A percentile compares a stretch with the other conserved stretches of the same genome.
phyloP scores from a whole-genome alignment of 176 grass and related monocot species.

The Cenchrus fungigraminus region DNA sequence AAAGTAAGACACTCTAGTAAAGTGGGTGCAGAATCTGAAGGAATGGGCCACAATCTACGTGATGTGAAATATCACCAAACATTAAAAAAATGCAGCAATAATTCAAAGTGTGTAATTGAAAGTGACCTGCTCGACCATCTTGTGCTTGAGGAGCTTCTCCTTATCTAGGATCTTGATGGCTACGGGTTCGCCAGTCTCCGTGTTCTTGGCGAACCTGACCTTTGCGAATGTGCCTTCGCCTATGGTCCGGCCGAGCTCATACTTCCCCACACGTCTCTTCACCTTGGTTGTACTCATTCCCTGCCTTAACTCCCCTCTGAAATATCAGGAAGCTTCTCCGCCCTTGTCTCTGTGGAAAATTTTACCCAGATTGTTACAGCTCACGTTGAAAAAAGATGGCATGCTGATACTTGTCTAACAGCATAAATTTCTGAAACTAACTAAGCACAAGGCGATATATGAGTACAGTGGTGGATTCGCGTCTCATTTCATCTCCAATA shows the following conservation, averaged over 20 bases:
- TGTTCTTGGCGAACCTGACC: conserved; percentile 83
- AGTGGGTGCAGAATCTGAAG: not conserved
- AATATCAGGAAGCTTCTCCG: conserved; percentile 9
- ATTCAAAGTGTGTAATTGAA: conserved; percentile 23
- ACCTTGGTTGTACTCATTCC: conserved; percentile 79
- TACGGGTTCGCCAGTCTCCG: conserved; percentile 64
- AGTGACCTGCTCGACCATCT: conserved; percentile 90
- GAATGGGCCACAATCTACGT: not conserved
- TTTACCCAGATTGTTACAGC: not conserved
- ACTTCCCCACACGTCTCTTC: conserved; percentile 96
- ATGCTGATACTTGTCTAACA: not conserved
- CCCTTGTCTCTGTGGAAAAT: conserved; percentile 24
- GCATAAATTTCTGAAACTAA: not conserved
- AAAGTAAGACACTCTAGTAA: not conserved
- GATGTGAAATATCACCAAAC: conserved; percentile 43
- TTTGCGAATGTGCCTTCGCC: conserved; percentile 95
- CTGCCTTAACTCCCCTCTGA: conserved; percentile 12
- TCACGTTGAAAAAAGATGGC: not conserved
- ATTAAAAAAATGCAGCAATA: conserved; percentile 25
- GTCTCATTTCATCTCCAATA: not conserved
- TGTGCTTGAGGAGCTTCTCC: conserved; percentile 96
- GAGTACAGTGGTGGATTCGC: not conserved
- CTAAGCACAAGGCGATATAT: not conserved
- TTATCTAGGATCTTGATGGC: conserved; percentile 98
- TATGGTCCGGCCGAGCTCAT: conserved; percentile 91